Percentiles rank a stretch among this genome's conserved stretches.
phyloP scores from a whole-genome alignment of 768 basidiomycete species.

The Nidularia sp. region DNA sequence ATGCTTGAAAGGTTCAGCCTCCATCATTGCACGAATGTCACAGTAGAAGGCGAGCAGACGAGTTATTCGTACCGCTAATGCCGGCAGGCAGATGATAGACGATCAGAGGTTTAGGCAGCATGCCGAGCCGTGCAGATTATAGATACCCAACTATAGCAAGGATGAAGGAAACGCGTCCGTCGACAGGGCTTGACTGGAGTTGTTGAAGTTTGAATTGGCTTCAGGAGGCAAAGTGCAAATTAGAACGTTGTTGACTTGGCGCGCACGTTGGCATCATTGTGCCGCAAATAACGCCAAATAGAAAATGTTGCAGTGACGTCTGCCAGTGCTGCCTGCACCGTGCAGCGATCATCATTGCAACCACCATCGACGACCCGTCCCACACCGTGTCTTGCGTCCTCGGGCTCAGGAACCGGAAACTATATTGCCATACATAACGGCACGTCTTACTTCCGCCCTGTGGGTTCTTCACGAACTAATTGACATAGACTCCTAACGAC shows the following conservation, averaged over 20 bases:
- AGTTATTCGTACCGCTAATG: not conserved
- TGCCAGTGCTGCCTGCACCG: not conserved
- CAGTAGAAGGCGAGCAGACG: too few species aligned
- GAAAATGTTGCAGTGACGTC: not conserved
- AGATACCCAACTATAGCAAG: too few species aligned
- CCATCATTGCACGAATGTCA: too few species aligned
- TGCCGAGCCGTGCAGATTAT: not conserved
- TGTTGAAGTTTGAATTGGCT: too few species aligned
- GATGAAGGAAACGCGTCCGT: too few species aligned
- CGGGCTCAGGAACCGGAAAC: too few species aligned
- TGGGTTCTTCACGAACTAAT: not conserved
- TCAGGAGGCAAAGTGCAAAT: too few species aligned
- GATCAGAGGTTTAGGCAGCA: not conserved
- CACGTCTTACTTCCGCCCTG: not conserved
- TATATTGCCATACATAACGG: too few species aligned
- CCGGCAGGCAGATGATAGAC: not conserved
- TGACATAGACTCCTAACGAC: not conserved
- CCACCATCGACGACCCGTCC: not conserved
- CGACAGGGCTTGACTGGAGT: too few species aligned
- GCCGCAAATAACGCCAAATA: not conserved
- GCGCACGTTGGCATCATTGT: not conserved
- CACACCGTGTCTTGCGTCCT: too few species aligned
- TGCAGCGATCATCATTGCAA: not conserved
- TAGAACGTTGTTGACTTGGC: too few species aligned
- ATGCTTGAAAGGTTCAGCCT: not conserved